Base-by-base conservation (phyloP, 345 rosid species). In the Garcia nutans region DNA sequence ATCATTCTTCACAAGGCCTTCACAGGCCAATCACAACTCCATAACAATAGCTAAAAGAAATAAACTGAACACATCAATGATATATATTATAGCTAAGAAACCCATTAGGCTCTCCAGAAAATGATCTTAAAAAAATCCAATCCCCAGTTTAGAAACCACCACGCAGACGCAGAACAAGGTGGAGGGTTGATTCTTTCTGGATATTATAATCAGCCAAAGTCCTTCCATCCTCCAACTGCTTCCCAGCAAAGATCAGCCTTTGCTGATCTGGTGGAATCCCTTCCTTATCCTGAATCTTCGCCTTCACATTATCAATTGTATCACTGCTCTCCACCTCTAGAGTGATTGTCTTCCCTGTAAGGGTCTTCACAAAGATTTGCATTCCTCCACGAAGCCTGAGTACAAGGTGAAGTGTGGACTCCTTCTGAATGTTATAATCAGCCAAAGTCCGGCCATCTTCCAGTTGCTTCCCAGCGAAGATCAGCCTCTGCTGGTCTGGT, bases 261-360 rank as follows among this genome's bases (percentile, higher is more conserved):
- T 77, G 80, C 71, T 77, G 80, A 13, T 77, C 80, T 5, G 80
- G 80, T 0, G 80, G 80, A n/a, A 77, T 77, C 0, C 80, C 80
- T 3, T 77, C 80, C 80, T 77, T 77, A 37, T 77, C 80, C 6
- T 77, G 80, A 17, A 77, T 77, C 28, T 77, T 77, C 0, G 80
- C 80, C n/a, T 77, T 77, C 8, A 77, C 80, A 31, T 77, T 77
- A 3, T 77, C 80, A 0, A 77, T 77, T 1, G 80, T 77, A 45
- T 77, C 80, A 10, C 71, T 62, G 80, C 80, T 77, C 65, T 77
- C 80, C 1, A 77, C 80, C 65, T 77, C 80, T 10, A 77, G 37
- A 4, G 80, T 77, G 23, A 77, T 77, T 0, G 80, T 77, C 71
- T 77, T 77, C 45, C 80, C 80, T 0, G 80, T 77, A 56, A 77